Conservation (phyloP, 257 asterid species). For the Nicotiana knightiana region DNA sequence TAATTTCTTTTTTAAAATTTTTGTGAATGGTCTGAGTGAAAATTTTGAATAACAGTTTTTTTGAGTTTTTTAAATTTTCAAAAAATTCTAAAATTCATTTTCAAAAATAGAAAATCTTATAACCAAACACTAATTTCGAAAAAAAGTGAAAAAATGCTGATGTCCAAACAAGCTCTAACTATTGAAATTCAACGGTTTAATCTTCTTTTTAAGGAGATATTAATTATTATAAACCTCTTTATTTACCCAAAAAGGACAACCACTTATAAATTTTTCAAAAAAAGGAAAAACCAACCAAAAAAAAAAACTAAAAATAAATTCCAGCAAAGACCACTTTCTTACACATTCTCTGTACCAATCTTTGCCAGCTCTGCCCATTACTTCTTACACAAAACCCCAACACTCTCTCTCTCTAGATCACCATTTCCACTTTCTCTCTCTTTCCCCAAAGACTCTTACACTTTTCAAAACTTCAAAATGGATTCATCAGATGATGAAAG, state of each 20-base stretch:
- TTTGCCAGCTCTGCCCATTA: conserved; percentile 12
- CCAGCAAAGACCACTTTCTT: conserved; percentile 1
- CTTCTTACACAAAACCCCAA: not conserved
- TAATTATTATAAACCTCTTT: not conserved
- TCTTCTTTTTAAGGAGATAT: not conserved
- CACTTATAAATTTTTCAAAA: not conserved
- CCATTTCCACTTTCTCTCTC: too few relatives aligned
- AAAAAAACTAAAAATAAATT: not conserved
- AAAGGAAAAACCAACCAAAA: too few relatives aligned
- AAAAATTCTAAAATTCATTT: too few relatives aligned
- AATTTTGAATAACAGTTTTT: too few relatives aligned
- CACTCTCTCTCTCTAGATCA: not conserved
- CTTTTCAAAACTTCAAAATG: conserved; percentile 6
- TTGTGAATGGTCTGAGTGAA: too few relatives aligned
- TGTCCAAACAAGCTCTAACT: not conserved
- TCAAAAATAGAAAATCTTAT: too few relatives aligned
- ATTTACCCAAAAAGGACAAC: not conserved
- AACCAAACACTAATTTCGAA: too few relatives aligned
- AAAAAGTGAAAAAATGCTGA: too few relatives aligned
- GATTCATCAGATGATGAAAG: conserved; percentile 55
- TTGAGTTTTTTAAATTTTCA: too few relatives aligned
- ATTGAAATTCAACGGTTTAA: too few relatives aligned
- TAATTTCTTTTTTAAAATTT: too few relatives aligned
- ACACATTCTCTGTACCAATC: not conserved
- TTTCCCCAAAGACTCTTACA: too few relatives aligned